These are phyloP conservation scores for Syzygium syzygioides DNA, from an alignment of 441 rosid species.

Conservation along the genomic window DNA sequence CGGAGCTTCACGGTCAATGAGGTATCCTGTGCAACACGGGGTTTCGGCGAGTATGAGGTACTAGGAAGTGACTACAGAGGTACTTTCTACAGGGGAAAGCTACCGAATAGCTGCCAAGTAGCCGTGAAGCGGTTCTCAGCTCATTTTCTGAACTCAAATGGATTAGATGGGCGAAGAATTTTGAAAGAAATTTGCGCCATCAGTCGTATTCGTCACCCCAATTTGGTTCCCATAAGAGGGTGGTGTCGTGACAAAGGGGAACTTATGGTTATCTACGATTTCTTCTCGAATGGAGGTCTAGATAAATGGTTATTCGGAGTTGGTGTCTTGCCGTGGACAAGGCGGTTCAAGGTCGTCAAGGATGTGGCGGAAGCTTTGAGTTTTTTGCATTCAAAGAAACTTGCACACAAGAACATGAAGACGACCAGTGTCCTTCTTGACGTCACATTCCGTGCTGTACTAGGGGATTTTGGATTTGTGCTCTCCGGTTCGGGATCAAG, in stretches of 20 bases:
- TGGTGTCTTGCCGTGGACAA: conserved; percentile 43
- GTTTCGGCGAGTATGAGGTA: conserved; percentile 30
- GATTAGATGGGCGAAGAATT: conserved; percentile 25
- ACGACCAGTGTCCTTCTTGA: conserved; percentile 35
- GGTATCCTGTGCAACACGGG: conserved; percentile 30
- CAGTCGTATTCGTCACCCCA: conserved; percentile 35
- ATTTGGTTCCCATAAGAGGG: conserved; percentile 38
- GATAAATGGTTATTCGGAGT: conserved; percentile 42
- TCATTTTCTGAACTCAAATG: conserved; percentile 26
- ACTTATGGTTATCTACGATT: conserved; percentile 31
- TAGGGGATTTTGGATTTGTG: conserved; percentile 42
- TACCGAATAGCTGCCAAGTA: conserved; percentile 28
- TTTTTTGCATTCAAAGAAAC: conserved; percentile 30
- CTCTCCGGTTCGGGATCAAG: conserved; percentile 19
- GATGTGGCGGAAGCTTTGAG: conserved; percentile 31
- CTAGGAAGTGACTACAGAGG: conserved; percentile 35
- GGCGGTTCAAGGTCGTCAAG: conserved; percentile 30
- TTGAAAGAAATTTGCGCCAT: conserved; percentile 32
- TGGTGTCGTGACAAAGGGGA: conserved; percentile 40
- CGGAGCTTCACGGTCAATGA: conserved; percentile 25
- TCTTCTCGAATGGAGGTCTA: conserved; percentile 34
- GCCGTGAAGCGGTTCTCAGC: conserved; percentile 33
- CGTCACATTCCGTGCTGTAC: conserved; percentile 35
- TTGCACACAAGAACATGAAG: conserved; percentile 45
- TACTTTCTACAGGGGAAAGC: conserved; percentile 32